phyloP scores from a whole-genome alignment of 352 stramenopile species.

The Globisporangium abappressorium region DNA sequence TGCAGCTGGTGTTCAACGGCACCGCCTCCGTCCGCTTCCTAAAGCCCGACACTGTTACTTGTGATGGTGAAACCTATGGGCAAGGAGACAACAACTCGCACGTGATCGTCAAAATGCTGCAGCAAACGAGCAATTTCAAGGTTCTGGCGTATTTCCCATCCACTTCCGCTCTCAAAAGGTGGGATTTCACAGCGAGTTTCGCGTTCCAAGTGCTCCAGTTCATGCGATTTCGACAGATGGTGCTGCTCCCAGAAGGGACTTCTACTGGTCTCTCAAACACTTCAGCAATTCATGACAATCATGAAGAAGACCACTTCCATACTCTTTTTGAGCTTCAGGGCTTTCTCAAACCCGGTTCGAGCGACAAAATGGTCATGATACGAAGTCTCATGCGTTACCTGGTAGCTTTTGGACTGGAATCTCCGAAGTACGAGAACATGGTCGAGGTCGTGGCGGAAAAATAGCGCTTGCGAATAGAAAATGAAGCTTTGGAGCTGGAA shows the following conservation, averaged over 20 bases:
- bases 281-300: background rate
- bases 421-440: constrained; percentile 39
- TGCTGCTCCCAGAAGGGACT: constrained; percentile 1
- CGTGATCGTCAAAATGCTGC: constrained; percentile 28
- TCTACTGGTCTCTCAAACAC: background rate
- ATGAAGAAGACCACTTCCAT: background rate
- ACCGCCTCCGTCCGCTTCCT: constrained; percentile 8
- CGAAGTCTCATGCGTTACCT: constrained; percentile 42
- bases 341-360: background rate
- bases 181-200: constrained; percentile 38
- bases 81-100: background rate
- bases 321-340: constrained; percentile 2
- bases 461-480: background rate
- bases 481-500: background rate
- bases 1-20: constrained; percentile 43
- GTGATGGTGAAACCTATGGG: background rate
- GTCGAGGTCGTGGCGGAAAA: constrained; percentile 31
- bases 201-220: constrained; percentile 36
- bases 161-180: constrained; percentile 27
- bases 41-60: background rate
- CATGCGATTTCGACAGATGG: constrained; percentile 26
- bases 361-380: constrained; percentile 23
- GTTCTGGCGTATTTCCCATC: constrained; percentile 38
- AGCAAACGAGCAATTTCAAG: constrained; percentile 29
- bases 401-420: constrained; percentile 20